phyloP scores from a whole-genome alignment of 805 yeast species.

The Starmerella tilneyi region DNA sequence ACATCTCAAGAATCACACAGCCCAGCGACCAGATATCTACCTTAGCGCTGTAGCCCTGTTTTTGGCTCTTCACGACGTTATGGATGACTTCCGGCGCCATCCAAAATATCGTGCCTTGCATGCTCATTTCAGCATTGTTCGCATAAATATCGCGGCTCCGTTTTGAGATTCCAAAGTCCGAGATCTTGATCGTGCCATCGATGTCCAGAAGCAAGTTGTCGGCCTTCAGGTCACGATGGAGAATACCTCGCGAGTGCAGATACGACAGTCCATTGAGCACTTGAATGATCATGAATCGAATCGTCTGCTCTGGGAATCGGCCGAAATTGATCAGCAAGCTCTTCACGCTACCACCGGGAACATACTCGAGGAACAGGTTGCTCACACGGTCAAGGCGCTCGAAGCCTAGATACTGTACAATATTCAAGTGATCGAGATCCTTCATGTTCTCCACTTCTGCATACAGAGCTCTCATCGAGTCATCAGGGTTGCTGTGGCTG shows the following conservation, averaged over 20 bases:
- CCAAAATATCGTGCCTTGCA: constrained; percentile 99
- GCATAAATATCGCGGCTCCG: constrained; percentile 74
- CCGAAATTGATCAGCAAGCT: constrained; percentile 75
- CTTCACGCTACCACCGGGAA: constrained; percentile 95
- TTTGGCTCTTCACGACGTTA: constrained; percentile 57
- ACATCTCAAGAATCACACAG: constrained; percentile 94
- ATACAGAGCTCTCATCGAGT: constrained; percentile 68
- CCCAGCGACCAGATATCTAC: constrained; percentile 98
- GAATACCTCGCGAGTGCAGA: constrained; percentile 72
- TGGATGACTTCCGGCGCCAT: constrained; percentile 99
- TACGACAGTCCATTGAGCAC: constrained; percentile 79
- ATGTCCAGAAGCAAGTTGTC: constrained; percentile 80
- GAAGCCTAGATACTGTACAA: constrained; percentile 92
- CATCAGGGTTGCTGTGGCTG: constrained; percentile 29
- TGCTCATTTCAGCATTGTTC: constrained; percentile 89
- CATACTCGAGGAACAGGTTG: constrained; percentile 85
- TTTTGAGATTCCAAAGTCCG: constrained; percentile 94
- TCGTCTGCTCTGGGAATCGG: constrained; percentile 66
- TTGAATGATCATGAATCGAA: constrained; percentile 64
- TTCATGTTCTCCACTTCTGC: constrained; percentile 90
- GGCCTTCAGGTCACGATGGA: constrained; percentile 91
- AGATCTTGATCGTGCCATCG: constrained; percentile 89
- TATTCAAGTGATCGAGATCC: constrained; percentile 84
- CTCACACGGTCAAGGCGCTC: constrained; percentile 65
- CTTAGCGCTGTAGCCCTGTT: constrained; percentile 93